phyloP scores from a whole-genome alignment of 169 alveolate species.

The Eimeria tenella region DNA sequence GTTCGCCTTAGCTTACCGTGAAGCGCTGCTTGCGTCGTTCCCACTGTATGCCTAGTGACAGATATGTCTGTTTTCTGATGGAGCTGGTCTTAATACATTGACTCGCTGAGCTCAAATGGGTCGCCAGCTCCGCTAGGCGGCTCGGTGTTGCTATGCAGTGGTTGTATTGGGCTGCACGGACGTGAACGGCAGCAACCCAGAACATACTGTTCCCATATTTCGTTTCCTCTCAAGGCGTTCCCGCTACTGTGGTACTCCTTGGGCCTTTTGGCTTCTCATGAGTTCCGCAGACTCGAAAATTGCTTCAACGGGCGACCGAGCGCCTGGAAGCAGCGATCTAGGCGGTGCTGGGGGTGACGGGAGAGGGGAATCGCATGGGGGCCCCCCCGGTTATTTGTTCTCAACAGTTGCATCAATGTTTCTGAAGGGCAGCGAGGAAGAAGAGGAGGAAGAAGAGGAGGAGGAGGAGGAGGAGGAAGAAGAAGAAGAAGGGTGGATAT shows the following conservation, averaged over 20 bases:
- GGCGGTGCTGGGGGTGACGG: conserved; percentile 5
- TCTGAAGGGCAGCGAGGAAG: conserved; percentile 27
- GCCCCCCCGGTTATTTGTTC: neutral
- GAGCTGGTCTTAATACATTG: too few relatives aligned
- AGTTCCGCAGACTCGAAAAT: conserved; percentile 9
- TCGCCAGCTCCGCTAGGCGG: too few relatives aligned
- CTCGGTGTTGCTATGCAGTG: too few relatives aligned
- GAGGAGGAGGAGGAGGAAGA: conserved; percentile 66
- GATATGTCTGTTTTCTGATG: too few relatives aligned
- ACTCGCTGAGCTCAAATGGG: too few relatives aligned
- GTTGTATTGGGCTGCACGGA: too few relatives aligned
- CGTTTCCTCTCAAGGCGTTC: too few relatives aligned
- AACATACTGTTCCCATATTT: too few relatives aligned
- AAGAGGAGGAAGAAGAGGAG: conserved; percentile 62
- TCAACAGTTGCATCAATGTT: conserved; percentile 26
- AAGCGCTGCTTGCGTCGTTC: too few relatives aligned
- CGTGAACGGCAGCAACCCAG: too few relatives aligned
- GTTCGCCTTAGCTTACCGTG: too few relatives aligned
- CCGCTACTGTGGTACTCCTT: neutral
- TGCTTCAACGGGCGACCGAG: neutral
- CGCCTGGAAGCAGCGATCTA: conserved; percentile 1
- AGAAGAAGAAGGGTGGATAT: conserved; percentile 90
- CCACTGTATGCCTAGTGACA: too few relatives aligned
- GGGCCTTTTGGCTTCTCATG: neutral
- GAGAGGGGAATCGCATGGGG: neutral